Evolutionary conservation across 257 asterid species (phyloP).

Genomic region (Salvia hispanica): DNA sequence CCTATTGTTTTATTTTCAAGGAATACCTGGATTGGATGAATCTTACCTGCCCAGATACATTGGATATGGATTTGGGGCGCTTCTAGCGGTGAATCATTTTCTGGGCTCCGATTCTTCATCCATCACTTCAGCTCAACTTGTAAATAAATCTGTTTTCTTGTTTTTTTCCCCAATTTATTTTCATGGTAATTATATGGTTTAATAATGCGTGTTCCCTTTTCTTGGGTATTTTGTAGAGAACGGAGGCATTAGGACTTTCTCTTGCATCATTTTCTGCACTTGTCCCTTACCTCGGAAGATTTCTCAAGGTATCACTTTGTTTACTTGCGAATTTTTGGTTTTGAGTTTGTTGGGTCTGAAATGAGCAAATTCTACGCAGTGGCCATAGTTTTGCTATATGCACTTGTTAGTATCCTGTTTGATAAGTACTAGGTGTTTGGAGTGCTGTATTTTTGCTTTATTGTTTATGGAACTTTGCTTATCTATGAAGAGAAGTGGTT

Average conservation of each 20-base stretch:
- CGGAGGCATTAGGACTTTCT: slow-evolving; percentile 84
- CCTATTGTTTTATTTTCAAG: slow-evolving; percentile 33
- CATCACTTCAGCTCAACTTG: slow-evolving; percentile 76
- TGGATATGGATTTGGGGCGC: slow-evolving; percentile 84
- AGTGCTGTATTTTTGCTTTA: slow-evolving; percentile 2
- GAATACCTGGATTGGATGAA: slow-evolving; percentile 92
- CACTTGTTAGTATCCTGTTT: neutral
- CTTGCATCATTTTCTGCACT: slow-evolving; percentile 73
- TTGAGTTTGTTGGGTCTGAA: neutral
- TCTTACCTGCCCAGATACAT: slow-evolving; percentile 94
- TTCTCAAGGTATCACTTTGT: slow-evolving; percentile 63
- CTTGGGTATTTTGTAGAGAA: slow-evolving; percentile 48
- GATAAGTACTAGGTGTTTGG: neutral
- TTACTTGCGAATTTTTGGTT: neutral
- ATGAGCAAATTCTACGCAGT: too few relatives aligned
- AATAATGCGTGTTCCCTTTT: neutral
- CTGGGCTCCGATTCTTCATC: slow-evolving; percentile 64
- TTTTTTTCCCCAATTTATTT: neutral
- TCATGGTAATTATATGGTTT: slow-evolving; percentile 14
- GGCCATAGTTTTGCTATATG: neutral
- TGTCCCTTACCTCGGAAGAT: slow-evolving; percentile 82
- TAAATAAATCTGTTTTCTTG: slow-evolving; percentile 29
- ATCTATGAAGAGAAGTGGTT: slow-evolving; percentile 8
- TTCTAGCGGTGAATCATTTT: slow-evolving; percentile 73
- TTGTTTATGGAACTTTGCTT: neutral